phyloP scores from a whole-genome alignment of 805 yeast genomes.

The Wickerhamiella cacticola region DNA sequence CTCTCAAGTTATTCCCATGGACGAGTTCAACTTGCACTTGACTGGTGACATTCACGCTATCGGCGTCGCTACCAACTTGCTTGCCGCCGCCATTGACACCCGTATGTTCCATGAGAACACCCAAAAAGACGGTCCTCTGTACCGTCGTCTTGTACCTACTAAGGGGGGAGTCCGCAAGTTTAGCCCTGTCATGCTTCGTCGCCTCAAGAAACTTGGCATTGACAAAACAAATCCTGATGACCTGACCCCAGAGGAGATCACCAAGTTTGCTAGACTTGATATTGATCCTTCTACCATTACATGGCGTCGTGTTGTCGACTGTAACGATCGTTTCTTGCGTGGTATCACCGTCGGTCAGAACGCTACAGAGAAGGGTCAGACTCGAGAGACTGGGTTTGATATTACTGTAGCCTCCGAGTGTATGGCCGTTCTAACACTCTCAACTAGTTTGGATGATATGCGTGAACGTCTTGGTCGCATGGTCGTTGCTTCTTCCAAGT shows the following conservation, averaged over 20 bases:
- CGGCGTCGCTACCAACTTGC: slow-evolving; percentile 79
- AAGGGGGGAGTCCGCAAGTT: slow-evolving; percentile 71
- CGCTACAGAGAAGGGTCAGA: slow-evolving; percentile 80
- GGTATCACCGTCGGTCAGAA: slow-evolving; percentile 85
- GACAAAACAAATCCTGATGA: slow-evolving; percentile 66
- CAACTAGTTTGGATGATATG: slow-evolving; percentile 68
- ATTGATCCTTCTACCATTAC: slow-evolving; percentile 85
- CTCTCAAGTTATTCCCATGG: slow-evolving; percentile 97
- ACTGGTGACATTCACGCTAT: slow-evolving; percentile 98
- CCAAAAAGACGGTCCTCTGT: slow-evolving; percentile 70
- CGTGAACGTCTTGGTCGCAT: slow-evolving; percentile 76
- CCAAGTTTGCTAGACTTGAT: slow-evolving; percentile 66
- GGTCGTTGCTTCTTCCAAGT: slow-evolving; percentile 69
- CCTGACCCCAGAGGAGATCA: slow-evolving; percentile 63
- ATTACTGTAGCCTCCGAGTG: slow-evolving; percentile 93
- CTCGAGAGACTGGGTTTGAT: slow-evolving; percentile 84
- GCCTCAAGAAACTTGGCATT: slow-evolving; percentile 74
- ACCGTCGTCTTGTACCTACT: slow-evolving; percentile 73
- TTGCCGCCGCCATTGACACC: slow-evolving; percentile 95
- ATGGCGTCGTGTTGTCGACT: slow-evolving; percentile 86
- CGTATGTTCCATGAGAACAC: slow-evolving; percentile 92
- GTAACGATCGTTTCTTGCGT: slow-evolving; percentile 83
- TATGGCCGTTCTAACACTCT: slow-evolving; percentile 88
- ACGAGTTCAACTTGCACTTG: slow-evolving; percentile 92
- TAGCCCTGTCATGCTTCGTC: slow-evolving; percentile 63